Percentiles rank a stretch among this genome's conserved stretches.
These are phyloP conservation scores for Didymella lethalis DNA, from an alignment of 2,329 filamentous ascomycete genomes.

Conservation along the genomic window DNA sequence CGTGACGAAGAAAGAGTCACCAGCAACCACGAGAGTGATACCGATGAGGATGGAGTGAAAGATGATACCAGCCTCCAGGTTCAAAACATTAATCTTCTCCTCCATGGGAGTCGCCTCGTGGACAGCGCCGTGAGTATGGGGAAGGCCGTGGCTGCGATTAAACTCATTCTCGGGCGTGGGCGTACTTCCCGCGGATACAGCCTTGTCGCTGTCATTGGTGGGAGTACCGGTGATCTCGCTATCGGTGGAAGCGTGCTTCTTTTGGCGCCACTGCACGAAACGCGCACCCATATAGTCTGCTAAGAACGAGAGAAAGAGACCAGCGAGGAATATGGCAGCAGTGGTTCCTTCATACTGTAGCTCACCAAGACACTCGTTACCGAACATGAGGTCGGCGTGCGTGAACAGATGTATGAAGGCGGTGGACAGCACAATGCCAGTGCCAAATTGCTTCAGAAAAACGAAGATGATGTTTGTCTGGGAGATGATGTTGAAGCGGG, in stretches of 20 bases:
- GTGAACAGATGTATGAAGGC: constrained; percentile 77
- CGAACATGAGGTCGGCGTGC: constrained; percentile 76
- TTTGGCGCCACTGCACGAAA: constrained; percentile 55
- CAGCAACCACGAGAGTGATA: constrained; percentile 65
- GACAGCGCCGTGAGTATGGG: constrained; percentile 35
- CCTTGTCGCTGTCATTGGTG: constrained; percentile 27
- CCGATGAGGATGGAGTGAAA: constrained; percentile 77
- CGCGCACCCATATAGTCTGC: constrained; percentile 73
- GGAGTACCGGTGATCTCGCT: constrained; percentile 24
- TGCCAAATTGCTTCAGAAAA: constrained; percentile 75
- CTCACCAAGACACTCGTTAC: constrained; percentile 71
- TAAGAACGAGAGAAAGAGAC: constrained; percentile 75
- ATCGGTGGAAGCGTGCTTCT: constrained; percentile 26
- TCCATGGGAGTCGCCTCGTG: constrained; percentile 34
- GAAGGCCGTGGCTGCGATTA: constrained; percentile 24
- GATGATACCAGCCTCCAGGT: constrained; percentile 76
- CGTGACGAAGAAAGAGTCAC: constrained; percentile 61
- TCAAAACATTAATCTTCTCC: constrained; percentile 67
- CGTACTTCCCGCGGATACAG: constrained; percentile 18
- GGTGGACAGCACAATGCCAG: constrained; percentile 75
- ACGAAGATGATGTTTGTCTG: constrained; percentile 62
- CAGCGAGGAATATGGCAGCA: constrained; percentile 75
- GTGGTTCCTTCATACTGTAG: constrained; percentile 74
- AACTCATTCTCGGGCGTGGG: constrained; percentile 27
- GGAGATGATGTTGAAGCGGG: constrained; percentile 63